Evolutionary conservation across 2,329 filamentous ascomycete genomes (phyloP), one percentile per base, ranked within the genome.

Genomic region (Fusarium proliferatum): DNA sequence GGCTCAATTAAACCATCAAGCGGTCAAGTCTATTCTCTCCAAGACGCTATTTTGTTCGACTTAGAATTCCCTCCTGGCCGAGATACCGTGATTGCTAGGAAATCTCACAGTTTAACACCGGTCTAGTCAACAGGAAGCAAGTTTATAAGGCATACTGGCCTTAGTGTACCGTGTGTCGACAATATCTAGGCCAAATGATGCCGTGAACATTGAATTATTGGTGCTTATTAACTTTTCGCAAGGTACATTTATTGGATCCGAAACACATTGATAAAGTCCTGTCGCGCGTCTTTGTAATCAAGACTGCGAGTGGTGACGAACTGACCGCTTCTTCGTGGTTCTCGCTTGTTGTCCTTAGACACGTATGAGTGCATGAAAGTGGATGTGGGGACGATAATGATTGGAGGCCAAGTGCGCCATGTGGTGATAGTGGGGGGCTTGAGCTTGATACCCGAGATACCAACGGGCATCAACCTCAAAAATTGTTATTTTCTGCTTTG

Each of bases 321-420:
- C 33, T 49, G 34, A 51, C 56, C 43, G 43, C 56, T n/a, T 43
- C 39, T 61, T 53, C n/a, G n/a, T 30, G 30, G n/a, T 8, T 19
- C 17, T 59, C 23, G 30, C 34, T 59, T 36, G 36, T 52, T 63
- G 61, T 28, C 61, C 45, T 34, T 17, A 62, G 65, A 68, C 64
- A 72, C 64, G 69, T 72, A 57, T 53, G 38, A 42, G 36, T 41
- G 69, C 53, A 72, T 64, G 23, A 58, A 57, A 30, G 52, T 64
- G 8, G 33, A 26, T 67, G 19, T 45, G 33, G 63, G 43, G 23
- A 16, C 4, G 8, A 21, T 42, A 57, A 45, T 71, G 63, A 71
- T 71, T 71, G 69, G 68, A 67, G 34, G 26, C 15, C n/a, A 34
- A 38, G 56, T 9, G 30, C 41, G 62, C 46, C 56, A 51, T 71